Evolutionary conservation across 2,329 filamentous ascomycete species (phyloP).

Genomic region (Talaromyces sp.): DNA sequence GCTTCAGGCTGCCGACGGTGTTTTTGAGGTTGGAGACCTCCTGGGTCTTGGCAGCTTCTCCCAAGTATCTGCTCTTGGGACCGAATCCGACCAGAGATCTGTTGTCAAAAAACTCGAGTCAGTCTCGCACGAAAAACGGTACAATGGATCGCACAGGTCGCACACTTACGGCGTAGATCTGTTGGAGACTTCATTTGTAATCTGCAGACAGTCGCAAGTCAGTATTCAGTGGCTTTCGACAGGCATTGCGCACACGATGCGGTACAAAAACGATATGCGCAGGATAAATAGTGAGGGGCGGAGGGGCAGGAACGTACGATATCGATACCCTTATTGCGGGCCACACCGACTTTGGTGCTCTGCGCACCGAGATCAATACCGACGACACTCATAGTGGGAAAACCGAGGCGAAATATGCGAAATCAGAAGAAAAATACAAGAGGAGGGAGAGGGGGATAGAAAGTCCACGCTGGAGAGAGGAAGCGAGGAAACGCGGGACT

Average conservation of each 20-base stretch:
- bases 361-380: conserved; percentile 94
- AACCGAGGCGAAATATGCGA: conserved; percentile 13
- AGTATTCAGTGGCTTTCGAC: neutral
- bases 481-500: neutral
- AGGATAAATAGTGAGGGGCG: conserved; percentile 11
- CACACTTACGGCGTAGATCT: conserved; percentile 86
- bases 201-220: conserved; percentile 49
- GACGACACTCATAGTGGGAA: conserved; percentile 52
- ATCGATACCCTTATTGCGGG: conserved; percentile 97
- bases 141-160: conserved; percentile 21
- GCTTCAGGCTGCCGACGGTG: conserved; percentile 88
- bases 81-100: conserved; percentile 94
- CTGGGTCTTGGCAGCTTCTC: conserved; percentile 94
- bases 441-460: neutral
- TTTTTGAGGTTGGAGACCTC: conserved; percentile 99
- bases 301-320: conserved; percentile 65
- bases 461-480: conserved; percentile 4
- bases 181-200: conserved; percentile 99
- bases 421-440: conserved; percentile 3
- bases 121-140: neutral
- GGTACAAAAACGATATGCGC: neutral
- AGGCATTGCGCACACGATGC: neutral
- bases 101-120: conserved; percentile 11
- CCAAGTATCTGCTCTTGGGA: conserved; percentile 87
- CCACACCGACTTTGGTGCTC: conserved; percentile 96